A percentile compares a stretch with the other conserved stretches of the same genome.
Conservation (phyloP, 228 moss, liverwort and hornwort species). For the Sphagnum fallax region DNA sequence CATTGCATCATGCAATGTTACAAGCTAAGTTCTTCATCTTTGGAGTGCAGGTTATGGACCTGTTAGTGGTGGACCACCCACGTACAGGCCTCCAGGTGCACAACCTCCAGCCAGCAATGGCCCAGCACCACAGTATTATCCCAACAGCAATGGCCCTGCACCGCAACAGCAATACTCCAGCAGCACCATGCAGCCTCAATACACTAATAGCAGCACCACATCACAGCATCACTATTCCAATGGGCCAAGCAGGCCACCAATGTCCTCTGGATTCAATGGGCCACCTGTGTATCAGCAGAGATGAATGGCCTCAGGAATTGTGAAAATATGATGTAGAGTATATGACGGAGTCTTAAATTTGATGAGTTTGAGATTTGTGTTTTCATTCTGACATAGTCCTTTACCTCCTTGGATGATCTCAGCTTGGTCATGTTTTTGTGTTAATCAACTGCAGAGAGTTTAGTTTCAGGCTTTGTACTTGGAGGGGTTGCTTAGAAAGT, state of each 20-base stretch:
- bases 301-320: too few species aligned
- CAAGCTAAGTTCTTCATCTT: neutral
- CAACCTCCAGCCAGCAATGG: constrained; percentile 31
- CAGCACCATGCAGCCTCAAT: constrained; percentile 36
- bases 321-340: too few species aligned
- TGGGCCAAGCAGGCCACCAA: constrained; percentile 39
- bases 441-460: too few species aligned
- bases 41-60: constrained; percentile 28
- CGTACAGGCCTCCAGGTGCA: constrained; percentile 42
- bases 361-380: too few species aligned
- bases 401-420: too few species aligned
- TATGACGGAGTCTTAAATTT: too few species aligned
- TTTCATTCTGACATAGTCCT: too few species aligned
- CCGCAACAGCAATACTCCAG: constrained; percentile 35
- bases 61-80: constrained; percentile 25
- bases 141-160: constrained; percentile 30
- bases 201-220: constrained; percentile 39
- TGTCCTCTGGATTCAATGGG: constrained; percentile 49
- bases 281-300: constrained; percentile 27
- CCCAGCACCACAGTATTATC: constrained; percentile 30
- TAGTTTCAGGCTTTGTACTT: too few species aligned
- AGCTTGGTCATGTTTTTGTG: too few species aligned
- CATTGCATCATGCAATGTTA: neutral
- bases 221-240: constrained; percentile 51
- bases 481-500: too few species aligned